These are phyloP conservation scores for Cladophialophora psammophila DNA, from an alignment of 2,329 filamentous ascomycete genomes.

Conservation along the genomic window DNA sequence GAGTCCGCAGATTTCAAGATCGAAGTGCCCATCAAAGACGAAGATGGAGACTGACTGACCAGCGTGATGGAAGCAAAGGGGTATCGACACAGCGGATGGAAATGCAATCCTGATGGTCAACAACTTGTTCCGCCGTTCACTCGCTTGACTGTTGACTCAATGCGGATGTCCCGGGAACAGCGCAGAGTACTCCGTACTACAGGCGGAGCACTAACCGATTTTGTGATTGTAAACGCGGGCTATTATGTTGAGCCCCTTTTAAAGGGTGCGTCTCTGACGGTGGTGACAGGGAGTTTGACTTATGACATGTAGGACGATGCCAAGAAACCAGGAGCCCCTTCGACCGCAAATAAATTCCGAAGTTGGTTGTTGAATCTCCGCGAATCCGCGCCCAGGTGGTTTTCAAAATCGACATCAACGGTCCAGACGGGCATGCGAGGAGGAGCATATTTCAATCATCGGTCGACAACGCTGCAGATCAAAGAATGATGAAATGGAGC, in stretches of 20 bases:
- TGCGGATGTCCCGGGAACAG: neutral
- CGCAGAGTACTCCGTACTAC: neutral
- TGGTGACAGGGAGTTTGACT: neutral
- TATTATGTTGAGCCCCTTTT: constrained; percentile 1
- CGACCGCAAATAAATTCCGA: constrained; percentile 5
- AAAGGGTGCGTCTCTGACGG: neutral
- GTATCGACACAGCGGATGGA: neutral
- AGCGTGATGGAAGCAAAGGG: neutral
- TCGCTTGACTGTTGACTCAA: neutral
- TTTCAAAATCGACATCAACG: neutral
- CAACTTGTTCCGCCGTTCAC: neutral
- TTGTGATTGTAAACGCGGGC: neutral
- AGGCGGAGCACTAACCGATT: neutral
- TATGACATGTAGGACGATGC: constrained; percentile 7
- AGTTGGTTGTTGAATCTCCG: constrained; percentile 20
- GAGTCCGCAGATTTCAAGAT: constrained; percentile 34
- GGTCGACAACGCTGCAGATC: neutral
- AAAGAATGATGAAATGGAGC: neutral
- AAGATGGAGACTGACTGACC: constrained; percentile 6
- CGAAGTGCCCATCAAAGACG: constrained; percentile 25
- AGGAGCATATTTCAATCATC: neutral
- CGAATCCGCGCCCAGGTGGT: constrained; percentile 9
- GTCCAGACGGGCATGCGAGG: neutral
- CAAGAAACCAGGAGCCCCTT: constrained; percentile 3
- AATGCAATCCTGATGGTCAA: neutral